Evolutionary conservation across 2,329 filamentous ascomycete genomes (phyloP).

Genomic region (Exophiala sideris): DNA sequence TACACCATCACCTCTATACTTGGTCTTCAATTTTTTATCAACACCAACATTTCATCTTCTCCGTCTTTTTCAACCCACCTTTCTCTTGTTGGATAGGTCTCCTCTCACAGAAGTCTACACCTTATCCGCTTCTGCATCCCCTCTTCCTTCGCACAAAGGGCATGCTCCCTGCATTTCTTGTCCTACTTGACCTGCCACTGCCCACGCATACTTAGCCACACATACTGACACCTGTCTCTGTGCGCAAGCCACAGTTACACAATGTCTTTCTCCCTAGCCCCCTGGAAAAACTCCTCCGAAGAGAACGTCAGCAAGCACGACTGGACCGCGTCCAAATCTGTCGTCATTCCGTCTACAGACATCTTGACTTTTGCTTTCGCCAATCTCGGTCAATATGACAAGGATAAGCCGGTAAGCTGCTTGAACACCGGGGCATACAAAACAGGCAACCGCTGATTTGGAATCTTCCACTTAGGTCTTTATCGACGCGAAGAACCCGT

Average conservation of each 20-base stretch:
- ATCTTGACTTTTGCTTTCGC: constrained; percentile 43
- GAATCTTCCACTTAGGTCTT: constrained; percentile 32
- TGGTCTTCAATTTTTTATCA: background rate
- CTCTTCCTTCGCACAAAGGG: background rate
- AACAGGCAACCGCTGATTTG: background rate
- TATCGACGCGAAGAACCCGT: constrained; percentile 42
- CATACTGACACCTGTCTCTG: constrained; percentile 14
- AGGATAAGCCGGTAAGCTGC: constrained; percentile 32
- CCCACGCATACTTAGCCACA: constrained; percentile 7
- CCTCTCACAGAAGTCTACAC: constrained; percentile 9
- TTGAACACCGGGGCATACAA: background rate
- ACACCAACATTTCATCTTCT: no score
- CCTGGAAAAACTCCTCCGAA: background rate
- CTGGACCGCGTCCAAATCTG: constrained; percentile 12
- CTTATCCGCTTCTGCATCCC: constrained; percentile 4
- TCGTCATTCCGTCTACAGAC: constrained; percentile 29
- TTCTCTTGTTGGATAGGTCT: constrained; percentile 3
- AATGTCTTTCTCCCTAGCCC: constrained; percentile 15
- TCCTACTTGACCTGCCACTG: constrained; percentile 16
- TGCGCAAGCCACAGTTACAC: constrained; percentile 23
- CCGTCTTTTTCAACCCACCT: background rate
- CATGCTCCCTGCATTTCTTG: constrained; percentile 10
- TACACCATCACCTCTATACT: no score
- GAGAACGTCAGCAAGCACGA: background rate
- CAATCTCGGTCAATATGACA: constrained; percentile 35